These are phyloP conservation scores for Pinus taeda DNA, from an alignment of 75 land plant species.

Conservation along the genomic window DNA sequence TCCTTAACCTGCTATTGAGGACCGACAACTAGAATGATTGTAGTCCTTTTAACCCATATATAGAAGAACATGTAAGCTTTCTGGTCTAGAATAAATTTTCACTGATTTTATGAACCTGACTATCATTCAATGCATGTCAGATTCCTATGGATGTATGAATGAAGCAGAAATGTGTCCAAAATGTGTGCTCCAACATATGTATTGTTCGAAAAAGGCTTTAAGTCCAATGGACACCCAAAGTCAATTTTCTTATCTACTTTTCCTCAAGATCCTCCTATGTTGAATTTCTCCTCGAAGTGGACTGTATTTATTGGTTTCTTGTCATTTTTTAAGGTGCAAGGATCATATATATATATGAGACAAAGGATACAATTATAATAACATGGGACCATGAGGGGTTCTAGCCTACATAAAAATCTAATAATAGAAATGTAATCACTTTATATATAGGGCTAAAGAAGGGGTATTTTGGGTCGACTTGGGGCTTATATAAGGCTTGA, in stretches of 20 bases:
- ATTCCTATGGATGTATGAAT: constrained; percentile 74
- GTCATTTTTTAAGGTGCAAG: too few relatives aligned
- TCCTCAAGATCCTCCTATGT: constrained; percentile 45
- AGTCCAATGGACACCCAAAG: constrained; percentile 64
- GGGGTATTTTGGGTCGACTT: too few relatives aligned
- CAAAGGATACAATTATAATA: too few relatives aligned
- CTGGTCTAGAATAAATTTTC: constrained; percentile 71
- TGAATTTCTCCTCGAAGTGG: too few relatives aligned
- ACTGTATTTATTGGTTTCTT: too few relatives aligned
- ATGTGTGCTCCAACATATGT: constrained; percentile 34
- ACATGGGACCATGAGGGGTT: too few relatives aligned
- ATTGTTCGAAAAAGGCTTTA: constrained; percentile 84
- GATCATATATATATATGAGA: too few relatives aligned
- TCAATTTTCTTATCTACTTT: constrained; percentile 82
- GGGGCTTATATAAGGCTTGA: too few relatives aligned
- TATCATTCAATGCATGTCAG: constrained; percentile 92
- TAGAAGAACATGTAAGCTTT: constrained; percentile 96
- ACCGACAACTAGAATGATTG: neutral
- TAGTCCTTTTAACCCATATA: constrained; percentile 38
- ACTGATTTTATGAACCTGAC: constrained; percentile 79
- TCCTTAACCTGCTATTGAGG: neutral
- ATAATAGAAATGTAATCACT: too few relatives aligned
- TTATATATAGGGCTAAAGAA: too few relatives aligned
- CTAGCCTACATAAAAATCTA: too few relatives aligned
- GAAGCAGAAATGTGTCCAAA: constrained; percentile 51